Percentiles rank a stretch among this genome's conserved stretches.
Conservation (phyloP, 176 grass and related monocot species). For the Raddia distichophylla region DNA sequence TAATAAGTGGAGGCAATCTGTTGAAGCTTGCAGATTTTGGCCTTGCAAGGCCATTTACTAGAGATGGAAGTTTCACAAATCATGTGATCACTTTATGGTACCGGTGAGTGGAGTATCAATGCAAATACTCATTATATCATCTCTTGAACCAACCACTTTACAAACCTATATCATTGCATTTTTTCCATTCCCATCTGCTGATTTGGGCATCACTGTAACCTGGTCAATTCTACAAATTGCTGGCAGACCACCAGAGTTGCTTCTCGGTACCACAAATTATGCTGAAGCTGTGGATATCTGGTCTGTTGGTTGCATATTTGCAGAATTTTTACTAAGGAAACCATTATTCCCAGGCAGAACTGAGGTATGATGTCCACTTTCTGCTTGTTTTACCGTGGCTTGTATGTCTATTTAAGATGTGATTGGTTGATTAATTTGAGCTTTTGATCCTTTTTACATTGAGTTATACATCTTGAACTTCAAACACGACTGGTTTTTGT, state of each 20-base stretch:
- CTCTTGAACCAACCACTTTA: background rate
- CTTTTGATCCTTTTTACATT: background rate
- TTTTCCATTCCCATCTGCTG: constrained; percentile 28
- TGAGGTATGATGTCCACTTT: constrained; percentile 48
- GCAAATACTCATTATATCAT: background rate
- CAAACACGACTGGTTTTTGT: background rate
- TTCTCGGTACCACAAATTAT: constrained; percentile 76
- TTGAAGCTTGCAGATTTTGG: constrained; percentile 84
- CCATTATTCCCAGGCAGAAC: constrained; percentile 78
- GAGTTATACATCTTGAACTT: background rate
- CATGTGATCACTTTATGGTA: constrained; percentile 89
- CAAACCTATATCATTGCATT: constrained; percentile 20
- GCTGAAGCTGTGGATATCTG: constrained; percentile 86
- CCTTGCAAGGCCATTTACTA: constrained; percentile 79
- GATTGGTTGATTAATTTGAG: background rate
- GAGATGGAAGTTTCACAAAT: constrained; percentile 78
- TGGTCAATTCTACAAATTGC: constrained; percentile 17
- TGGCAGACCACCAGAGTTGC: constrained; percentile 72
- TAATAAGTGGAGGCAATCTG: constrained; percentile 70
- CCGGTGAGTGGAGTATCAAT: constrained; percentile 48
- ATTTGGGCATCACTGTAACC: constrained; percentile 10
- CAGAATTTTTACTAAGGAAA: constrained; percentile 71
- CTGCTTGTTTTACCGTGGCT: constrained; percentile 8
- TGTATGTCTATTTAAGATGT: background rate
- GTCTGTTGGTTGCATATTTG: constrained; percentile 89